Evolutionary conservation across 148 eudicot species (phyloP).

Genomic region (Spergularia bocconei): DNA sequence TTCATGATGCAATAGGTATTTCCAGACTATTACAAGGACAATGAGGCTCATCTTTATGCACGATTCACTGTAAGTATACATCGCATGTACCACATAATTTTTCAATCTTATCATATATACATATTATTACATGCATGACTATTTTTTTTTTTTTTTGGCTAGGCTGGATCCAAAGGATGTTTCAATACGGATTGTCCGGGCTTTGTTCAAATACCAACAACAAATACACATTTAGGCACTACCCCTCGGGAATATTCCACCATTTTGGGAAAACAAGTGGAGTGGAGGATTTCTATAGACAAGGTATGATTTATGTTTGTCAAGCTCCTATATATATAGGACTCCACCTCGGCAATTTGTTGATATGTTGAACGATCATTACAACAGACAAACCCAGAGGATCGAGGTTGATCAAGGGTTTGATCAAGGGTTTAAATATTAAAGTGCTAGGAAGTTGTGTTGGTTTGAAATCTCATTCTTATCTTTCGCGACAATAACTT

Average conservation of each 20-base stretch:
- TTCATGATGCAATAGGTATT: background rate
- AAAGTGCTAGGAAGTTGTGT: no score
- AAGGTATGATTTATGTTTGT: no score
- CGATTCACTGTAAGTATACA: background rate
- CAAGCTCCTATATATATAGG: no score
- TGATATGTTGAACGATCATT: no score
- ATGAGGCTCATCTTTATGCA: background rate
- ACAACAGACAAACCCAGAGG: no score
- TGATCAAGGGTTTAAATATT: no score
- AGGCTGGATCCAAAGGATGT: background rate
- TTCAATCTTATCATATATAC: no score
- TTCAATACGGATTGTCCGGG: constrained; percentile 1
- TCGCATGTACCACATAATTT: background rate
- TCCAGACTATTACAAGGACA: background rate
- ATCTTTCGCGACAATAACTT: background rate
- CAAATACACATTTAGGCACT: background rate
- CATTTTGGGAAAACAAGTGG: background rate
- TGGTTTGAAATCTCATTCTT: no score
- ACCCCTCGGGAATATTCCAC: background rate
- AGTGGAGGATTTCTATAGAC: no score
- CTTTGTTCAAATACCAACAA: background rate
- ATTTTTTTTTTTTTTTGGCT: background rate
- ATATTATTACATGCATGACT: background rate
- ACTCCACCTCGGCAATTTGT: no score
- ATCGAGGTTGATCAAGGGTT: no score